Percentiles rank a stretch among this genome's conserved stretches.
These are phyloP conservation scores for Hypoxylon fuscum DNA, from an alignment of 495 filamentous ascomycete genomes.

Conservation along the genomic window DNA sequence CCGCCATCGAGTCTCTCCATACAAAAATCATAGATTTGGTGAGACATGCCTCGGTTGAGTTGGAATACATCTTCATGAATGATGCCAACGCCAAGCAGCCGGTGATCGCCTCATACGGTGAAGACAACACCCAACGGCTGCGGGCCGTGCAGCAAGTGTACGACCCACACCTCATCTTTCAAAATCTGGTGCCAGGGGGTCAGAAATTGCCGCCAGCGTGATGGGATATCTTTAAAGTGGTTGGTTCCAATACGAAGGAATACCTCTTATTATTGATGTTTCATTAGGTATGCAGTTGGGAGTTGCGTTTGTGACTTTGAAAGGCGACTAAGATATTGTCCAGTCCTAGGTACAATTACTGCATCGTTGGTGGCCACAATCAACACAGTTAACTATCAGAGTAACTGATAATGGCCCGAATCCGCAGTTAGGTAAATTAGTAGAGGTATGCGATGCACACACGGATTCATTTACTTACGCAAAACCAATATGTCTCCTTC, in stretches of 20 bases:
- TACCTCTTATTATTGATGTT: not conserved
- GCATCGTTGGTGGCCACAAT: not conserved
- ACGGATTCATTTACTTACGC: too few species aligned
- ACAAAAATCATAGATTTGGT: not conserved
- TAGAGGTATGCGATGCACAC: too few species aligned
- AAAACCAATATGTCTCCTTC: too few species aligned
- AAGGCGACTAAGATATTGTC: too few species aligned
- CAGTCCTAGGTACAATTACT: too few species aligned
- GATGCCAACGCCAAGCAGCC: constrained; percentile 40
- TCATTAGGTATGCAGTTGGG: not conserved
- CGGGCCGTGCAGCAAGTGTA: constrained; percentile 41
- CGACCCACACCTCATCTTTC: constrained; percentile 50
- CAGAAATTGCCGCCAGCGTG: constrained; percentile 4
- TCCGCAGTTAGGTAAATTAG: too few species aligned
- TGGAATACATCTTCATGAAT: constrained; percentile 34
- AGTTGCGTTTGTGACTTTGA: not conserved
- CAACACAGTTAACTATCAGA: not conserved
- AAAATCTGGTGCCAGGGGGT: constrained; percentile 36
- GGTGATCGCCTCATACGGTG: constrained; percentile 47
- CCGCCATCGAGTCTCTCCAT: not conserved
- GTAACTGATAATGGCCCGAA: too few species aligned
- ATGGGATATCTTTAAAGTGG: too few species aligned
- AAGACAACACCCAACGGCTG: constrained; percentile 41
- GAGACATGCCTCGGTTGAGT: not conserved
- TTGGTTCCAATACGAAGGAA: too few species aligned